These are phyloP conservation scores for Dictyostelium firmibasis DNA, from an alignment of 78 protist species.

Conservation along the genomic window DNA sequence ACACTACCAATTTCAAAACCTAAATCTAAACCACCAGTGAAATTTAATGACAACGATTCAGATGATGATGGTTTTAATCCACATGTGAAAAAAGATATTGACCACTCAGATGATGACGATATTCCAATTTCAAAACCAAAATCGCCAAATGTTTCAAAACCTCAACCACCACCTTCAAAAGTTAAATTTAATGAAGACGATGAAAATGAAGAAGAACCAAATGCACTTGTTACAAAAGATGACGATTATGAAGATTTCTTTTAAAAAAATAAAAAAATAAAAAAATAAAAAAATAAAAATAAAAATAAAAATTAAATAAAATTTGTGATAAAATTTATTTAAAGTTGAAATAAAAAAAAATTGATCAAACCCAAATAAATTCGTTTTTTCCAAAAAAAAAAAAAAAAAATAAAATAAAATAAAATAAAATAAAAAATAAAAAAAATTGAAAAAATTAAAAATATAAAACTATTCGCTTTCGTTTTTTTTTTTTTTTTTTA, in stretches of 20 bases:
- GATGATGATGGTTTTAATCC: slow-evolving; percentile 18
- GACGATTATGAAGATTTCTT: slow-evolving; percentile 14
- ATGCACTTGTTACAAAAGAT: slow-evolving; percentile 10
- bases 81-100: slow-evolving; percentile 5
- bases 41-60: neutral
- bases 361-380: too few species aligned
- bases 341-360: neutral
- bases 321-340: neutral
- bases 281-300: neutral
- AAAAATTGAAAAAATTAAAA: neutral
- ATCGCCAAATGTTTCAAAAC: neutral
- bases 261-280: neutral
- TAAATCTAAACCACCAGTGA: neutral
- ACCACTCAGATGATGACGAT: neutral
- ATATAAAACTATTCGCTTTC: neutral
- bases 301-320: neutral
- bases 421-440: neutral
- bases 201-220: neutral
- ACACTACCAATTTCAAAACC: neutral
- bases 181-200: neutral
- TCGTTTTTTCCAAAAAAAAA: too few species aligned
- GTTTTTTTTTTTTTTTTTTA: too few species aligned
- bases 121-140: neutral
- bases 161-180: neutral
- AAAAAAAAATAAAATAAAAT: neutral